Base-by-base conservation (phyloP, 1,284 basidiomycete species). In the Inonotus hispidus region DNA sequence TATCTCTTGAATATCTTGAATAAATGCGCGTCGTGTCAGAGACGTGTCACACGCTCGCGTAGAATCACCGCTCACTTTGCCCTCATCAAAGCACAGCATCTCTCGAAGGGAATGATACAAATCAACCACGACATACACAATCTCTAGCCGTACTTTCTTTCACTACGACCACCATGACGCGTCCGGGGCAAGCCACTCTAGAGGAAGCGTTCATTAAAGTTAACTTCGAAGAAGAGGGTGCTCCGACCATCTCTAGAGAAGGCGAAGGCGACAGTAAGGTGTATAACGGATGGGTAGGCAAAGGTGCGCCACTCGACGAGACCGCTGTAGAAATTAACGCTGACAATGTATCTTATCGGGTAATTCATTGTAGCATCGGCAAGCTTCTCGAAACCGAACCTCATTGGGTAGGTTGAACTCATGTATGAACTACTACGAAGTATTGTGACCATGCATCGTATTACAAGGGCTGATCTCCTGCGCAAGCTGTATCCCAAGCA, bases 401-500 rank as follows among this genome's bases (percentile, higher is more conserved):
- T 80, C 21, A 74, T 73, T 68, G 80, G 76, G 84, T 84, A 70
- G 38, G 77, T 68, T 45, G 32, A 7, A n/a, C 27, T 19, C 7
- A 50, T 58, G 56, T 27, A 27, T 35, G 43, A 52, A 4, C 21
- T 16, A 32, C 43, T 53, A 41, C 21, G 7, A 47, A 50, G 23
- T 61, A 32, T 16, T 46, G 38, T n/a, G 8, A 13, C 16, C 45
- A 23, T n/a, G 25, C 25, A 11, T 50, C 49, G 23, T 23, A 85
- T n/a, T n/a, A n/a, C n/a, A n/a, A n/a, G 85, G n/a, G 75, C 77
- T 13, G 74, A 82, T 60, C 71, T 76, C 27, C 73, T 90, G 49
- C 79, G 78, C 49, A 79, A 77, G 66, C 64, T 85, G 11, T 84
- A 89, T 68, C 85, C 88, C 2, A 77, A 80, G 4, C 77, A 87